Evolutionary conservation across 768 basidiomycete species (phyloP).

Genomic region (Suillus lakei): DNA sequence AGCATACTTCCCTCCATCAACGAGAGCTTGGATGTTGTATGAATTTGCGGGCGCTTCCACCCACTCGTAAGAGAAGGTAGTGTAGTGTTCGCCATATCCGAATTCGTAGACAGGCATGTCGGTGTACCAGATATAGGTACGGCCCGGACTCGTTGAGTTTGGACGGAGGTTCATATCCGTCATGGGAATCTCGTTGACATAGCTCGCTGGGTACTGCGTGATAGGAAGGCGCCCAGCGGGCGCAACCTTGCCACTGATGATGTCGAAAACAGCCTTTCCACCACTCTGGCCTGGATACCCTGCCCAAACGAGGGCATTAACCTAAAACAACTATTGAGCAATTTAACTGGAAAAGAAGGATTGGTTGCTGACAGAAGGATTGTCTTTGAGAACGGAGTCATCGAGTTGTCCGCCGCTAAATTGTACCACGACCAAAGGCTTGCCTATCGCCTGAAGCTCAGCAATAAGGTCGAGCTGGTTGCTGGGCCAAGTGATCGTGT

Average conservation of each 20-base stretch:
- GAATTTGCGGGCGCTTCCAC: conserved; percentile 33
- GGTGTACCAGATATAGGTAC: conserved; percentile 64
- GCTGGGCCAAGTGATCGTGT: conserved; percentile 57
- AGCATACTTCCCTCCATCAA: conserved; percentile 27
- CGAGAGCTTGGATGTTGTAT: conserved; percentile 48
- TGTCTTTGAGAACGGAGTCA: conserved; percentile 48
- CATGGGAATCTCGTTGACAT: conserved; percentile 53
- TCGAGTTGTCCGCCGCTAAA: conserved; percentile 65
- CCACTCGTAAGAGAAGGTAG: conserved; percentile 51
- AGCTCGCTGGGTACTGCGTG: conserved; percentile 58
- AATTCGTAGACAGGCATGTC: conserved; percentile 57
- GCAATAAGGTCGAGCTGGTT: conserved; percentile 55
- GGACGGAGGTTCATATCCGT: conserved; percentile 63
- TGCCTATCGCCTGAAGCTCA: conserved; percentile 49
- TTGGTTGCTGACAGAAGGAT: conserved; percentile 38
- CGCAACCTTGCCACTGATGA: conserved; percentile 53
- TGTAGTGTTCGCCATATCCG: conserved; percentile 60
- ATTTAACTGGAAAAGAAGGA: neutral
- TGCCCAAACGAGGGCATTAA: conserved; percentile 59
- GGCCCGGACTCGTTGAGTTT: conserved; percentile 51
- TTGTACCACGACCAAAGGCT: conserved; percentile 58
- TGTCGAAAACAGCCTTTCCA: conserved; percentile 56
- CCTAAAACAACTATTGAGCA: conserved; percentile 32
- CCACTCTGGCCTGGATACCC: conserved; percentile 46
- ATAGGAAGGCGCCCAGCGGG: conserved; percentile 59